Evolutionary conservation across 192 early-diverging fungal species (phyloP), one percentile per base, ranked within the genome.

Genomic region (Gaertneriomyces sp.): DNA sequence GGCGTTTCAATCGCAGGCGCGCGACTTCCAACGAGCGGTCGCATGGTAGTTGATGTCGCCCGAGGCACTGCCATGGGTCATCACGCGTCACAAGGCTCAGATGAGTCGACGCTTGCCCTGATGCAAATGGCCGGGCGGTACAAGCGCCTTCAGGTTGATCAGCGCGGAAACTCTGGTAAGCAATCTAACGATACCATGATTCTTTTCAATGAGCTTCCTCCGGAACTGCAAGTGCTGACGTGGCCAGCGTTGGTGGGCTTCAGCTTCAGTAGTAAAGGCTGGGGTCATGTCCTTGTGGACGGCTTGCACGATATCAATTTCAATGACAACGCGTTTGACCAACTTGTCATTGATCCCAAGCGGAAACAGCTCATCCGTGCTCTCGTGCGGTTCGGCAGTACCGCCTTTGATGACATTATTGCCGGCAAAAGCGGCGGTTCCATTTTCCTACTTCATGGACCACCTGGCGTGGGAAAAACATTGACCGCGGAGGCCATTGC

Each of bases 401-500:
- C 52, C 9, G 61, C 78, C 50, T 73, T 77, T 49, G 63, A 79
- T 9, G 84, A 85, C 46, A 70, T 85, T 19, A 78, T 85, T 43
- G 64, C 63, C n/a, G 76, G 76, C 43, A 85, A 85, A 66, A 68
- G 72, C 47, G 80, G 83, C 41, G 80, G 84, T 7, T 65, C 69
- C 40, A 70, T 85, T 16, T 85, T 85, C 53, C 61, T 85, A 17
- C 68, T 85, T 5, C 80, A 85, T 45, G 84, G 84, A 10, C 78
- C 82, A 10, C 82, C 77, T 5, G 83, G 83, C 17, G 69, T 71
- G 1, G 83, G 83, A 1, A 85, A 84, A 66, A 85, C 83, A n/a
- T 63, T 85, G 50, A 85, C 83, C 10, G 82, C 81, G 20, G 84
- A 85, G 64, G 82, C 80, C 5, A 84, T 85, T 49, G 74, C 81